These are phyloP conservation scores for Pseudogymnoascus pannorum DNA, from an alignment of 2,329 filamentous ascomycete species.

Conservation along the genomic window DNA sequence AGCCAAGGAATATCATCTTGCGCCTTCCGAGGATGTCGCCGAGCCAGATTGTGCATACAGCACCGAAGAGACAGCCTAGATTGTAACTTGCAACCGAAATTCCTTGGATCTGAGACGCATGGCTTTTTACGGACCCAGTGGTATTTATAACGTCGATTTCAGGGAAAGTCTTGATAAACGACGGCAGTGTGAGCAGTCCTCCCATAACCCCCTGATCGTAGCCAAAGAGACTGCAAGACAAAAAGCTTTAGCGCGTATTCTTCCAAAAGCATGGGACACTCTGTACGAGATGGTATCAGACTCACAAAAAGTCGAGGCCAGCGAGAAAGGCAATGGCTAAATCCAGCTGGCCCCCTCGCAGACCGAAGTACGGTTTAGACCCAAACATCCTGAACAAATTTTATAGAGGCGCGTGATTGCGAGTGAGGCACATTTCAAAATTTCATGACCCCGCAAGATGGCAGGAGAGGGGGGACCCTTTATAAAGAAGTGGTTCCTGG, in stretches of 20 bases:
- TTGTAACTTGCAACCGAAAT: slow-evolving; percentile 51
- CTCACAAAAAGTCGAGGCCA: slow-evolving; percentile 60
- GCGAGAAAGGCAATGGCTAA: slow-evolving; percentile 64
- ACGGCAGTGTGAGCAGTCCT: slow-evolving; percentile 58
- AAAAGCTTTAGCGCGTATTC: background rate
- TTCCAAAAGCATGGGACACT: slow-evolving; percentile 45
- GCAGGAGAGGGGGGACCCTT: background rate
- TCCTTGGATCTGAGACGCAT: slow-evolving; percentile 30
- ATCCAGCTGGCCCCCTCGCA: slow-evolving; percentile 58
- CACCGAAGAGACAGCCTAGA: slow-evolving; percentile 50
- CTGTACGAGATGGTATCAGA: slow-evolving; percentile 25
- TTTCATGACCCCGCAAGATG: background rate
- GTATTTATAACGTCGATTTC: slow-evolving; percentile 37
- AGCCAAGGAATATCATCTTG: slow-evolving; percentile 49
- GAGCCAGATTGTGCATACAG: slow-evolving; percentile 39
- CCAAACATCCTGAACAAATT: slow-evolving; percentile 17
- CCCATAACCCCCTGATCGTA: slow-evolving; percentile 70
- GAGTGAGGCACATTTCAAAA: background rate
- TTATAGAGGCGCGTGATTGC: background rate
- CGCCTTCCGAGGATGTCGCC: slow-evolving; percentile 51
- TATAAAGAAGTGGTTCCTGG: slow-evolving; percentile 1
- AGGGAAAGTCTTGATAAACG: slow-evolving; percentile 50
- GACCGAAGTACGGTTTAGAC: slow-evolving; percentile 48
- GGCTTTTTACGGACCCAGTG: slow-evolving; percentile 4
- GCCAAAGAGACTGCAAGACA: slow-evolving; percentile 35